Evolutionary conservation across 208 protist genomes (phyloP).

Genomic region (Tritrichomonas musculus): DNA sequence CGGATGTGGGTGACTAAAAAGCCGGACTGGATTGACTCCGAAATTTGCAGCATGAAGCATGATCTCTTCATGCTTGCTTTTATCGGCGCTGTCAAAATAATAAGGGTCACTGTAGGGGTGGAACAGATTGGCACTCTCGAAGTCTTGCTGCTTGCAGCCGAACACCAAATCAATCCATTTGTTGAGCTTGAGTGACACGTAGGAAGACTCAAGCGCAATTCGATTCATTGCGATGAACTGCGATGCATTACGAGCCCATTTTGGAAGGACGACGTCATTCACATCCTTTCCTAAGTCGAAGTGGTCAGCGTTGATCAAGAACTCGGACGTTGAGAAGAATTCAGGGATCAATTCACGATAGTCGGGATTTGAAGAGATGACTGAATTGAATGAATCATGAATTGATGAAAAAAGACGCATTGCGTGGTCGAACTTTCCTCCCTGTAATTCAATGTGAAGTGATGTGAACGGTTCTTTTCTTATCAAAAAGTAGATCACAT

Average conservation of each 20-base stretch:
- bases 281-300: slow-evolving; percentile 20
- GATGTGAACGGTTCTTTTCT: not conserved
- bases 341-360: not conserved
- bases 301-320: not conserved
- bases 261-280: slow-evolving; percentile 46
- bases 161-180: slow-evolving; percentile 31
- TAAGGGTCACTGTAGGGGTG: too few relatives aligned
- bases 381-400: not conserved
- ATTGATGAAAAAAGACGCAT: not conserved
- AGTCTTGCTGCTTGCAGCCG: not conserved
- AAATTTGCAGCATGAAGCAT: not conserved
- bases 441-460: not conserved
- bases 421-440: slow-evolving; percentile 27
- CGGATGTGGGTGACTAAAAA: not conserved
- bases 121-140: not conserved
- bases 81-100: too few relatives aligned
- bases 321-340: not conserved
- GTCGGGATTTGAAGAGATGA: not conserved
- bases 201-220: not conserved
- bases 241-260: slow-evolving; percentile 39
- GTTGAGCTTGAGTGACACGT: not conserved
- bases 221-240: not conserved
- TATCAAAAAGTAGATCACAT: not conserved
- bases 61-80: too few relatives aligned
- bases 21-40: not conserved